phyloP scores from a whole-genome alignment of 2,329 filamentous ascomycete species.

The Colletotrichum horii region DNA sequence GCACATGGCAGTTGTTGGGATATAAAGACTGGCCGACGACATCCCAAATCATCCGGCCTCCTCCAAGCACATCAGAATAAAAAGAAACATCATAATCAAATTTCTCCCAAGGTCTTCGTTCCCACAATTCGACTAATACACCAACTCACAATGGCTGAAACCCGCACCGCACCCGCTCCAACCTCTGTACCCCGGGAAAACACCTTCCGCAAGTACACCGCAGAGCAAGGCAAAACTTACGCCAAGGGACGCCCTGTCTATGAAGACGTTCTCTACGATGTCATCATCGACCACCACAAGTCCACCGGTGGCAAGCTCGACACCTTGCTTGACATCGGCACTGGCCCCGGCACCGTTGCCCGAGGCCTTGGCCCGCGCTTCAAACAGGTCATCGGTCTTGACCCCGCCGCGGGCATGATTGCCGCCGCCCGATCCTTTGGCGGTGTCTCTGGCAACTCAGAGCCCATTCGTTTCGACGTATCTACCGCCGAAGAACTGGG shows the following conservation, averaged over 20 bases:
- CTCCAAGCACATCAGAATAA: neutral
- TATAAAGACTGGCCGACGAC: neutral
- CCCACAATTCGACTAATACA: neutral
- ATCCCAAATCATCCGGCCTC: neutral
- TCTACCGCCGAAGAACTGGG: conserved; percentile 50
- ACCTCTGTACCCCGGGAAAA: conserved; percentile 17
- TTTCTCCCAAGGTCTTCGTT: neutral
- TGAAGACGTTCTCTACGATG: conserved; percentile 48
- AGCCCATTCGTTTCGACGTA: conserved; percentile 44
- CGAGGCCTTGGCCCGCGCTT: conserved; percentile 53
- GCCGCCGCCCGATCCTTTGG: conserved; percentile 43
- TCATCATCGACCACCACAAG: conserved; percentile 50
- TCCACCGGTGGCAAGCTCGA: conserved; percentile 47
- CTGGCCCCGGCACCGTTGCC: conserved; percentile 58
- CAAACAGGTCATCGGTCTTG: conserved; percentile 49
- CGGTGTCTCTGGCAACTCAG: conserved; percentile 29
- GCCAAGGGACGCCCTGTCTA: conserved; percentile 48
- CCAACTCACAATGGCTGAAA: neutral
- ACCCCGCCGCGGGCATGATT: conserved; percentile 61
- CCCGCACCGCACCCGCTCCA: neutral
- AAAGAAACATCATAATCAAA: neutral
- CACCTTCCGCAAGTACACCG: conserved; percentile 51
- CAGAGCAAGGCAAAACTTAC: conserved; percentile 49
- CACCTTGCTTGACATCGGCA: conserved; percentile 59
- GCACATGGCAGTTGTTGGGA: neutral